phyloP scores from a whole-genome alignment of 208 protist genomes.

The Trypanosomatidae sp. region DNA sequence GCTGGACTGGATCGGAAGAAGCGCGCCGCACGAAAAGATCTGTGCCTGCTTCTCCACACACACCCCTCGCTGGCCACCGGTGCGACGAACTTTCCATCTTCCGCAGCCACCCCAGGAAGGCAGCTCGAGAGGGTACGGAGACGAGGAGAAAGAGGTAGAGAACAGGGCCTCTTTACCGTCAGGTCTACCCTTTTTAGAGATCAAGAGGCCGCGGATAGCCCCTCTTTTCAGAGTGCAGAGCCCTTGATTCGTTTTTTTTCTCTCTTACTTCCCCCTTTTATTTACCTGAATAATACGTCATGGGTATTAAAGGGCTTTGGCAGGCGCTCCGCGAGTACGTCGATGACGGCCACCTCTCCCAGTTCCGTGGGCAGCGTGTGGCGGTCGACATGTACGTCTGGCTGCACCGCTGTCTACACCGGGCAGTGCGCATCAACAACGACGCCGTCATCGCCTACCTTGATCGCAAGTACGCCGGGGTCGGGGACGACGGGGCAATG shows the following conservation, averaged over 20 bases:
- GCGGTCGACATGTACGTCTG: conserved; percentile 91
- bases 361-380: conserved; percentile 74
- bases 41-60: too few relatives aligned
- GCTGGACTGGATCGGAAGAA: too few relatives aligned
- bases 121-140: too few relatives aligned
- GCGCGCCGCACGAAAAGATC: too few relatives aligned
- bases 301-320: conserved; percentile 91
- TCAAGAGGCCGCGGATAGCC: background rate
- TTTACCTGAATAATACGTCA: conserved; percentile 4
- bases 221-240: background rate
- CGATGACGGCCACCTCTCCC: conserved; percentile 67
- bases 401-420: conserved; percentile 65
- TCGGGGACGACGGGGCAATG: background rate
- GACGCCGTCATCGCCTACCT: conserved; percentile 31
- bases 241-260: background rate
- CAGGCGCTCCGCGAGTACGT: conserved; percentile 67
- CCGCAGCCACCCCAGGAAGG: too few relatives aligned
- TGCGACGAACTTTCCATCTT: too few relatives aligned
- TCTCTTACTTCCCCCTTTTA: background rate
- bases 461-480: conserved; percentile 17
- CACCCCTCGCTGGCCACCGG: too few relatives aligned
- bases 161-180: background rate
- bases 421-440: conserved; percentile 34
- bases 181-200: background rate
- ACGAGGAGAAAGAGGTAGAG: background rate